Evolutionary conservation across 306 rosid genomes (phyloP), one percentile per base, ranked within the genome.

Genomic region (Malus orientalis): DNA sequence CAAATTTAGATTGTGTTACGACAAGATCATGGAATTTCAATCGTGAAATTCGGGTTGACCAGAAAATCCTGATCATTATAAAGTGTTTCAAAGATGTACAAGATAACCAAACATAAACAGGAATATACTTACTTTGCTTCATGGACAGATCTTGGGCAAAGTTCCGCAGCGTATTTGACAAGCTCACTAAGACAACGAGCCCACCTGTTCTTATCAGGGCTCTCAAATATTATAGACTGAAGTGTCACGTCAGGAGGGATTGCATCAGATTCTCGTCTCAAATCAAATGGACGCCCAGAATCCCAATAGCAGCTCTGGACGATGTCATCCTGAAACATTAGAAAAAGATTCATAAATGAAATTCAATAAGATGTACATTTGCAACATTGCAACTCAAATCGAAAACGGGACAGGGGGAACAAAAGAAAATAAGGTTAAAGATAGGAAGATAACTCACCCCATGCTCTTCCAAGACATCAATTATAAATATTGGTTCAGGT

Each of bases 291-390:
- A 22, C 96, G 90, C 74, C 97, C 96, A 23, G 97, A 88, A 83
- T 96, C 99, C 98, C 98, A 96, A 79, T 89, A 93, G 85, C 99
- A 96, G 85, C 85, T 89, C 84, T 96, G 99, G 75, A 92, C 96
- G 44, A 93, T 96, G 81, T 96, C 99, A 87, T 96, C 99, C 99
- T 96, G 93, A 57, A 86, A 68, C 49, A 42, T 79, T 80, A 72
- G 73, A 29, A 78, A 73, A 22, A 78, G 65, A 79, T 75, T 67
- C 73, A 84, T 55, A 70, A 29, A 72, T 64, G 45, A 83, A 78
- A 57, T 66, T 64, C 54, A 29, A 53, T 25, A 16, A 67, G 58
- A 67, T 20, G 47, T 61, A 38, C 57, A 42, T 51, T 78, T 38
- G 68, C 61, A 80, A 49, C 62, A 76, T 57, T 75, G 76, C 76